Evolutionary conservation across 1,284 basidiomycete species (phyloP).

Genomic region (Gomphus bonarii): DNA sequence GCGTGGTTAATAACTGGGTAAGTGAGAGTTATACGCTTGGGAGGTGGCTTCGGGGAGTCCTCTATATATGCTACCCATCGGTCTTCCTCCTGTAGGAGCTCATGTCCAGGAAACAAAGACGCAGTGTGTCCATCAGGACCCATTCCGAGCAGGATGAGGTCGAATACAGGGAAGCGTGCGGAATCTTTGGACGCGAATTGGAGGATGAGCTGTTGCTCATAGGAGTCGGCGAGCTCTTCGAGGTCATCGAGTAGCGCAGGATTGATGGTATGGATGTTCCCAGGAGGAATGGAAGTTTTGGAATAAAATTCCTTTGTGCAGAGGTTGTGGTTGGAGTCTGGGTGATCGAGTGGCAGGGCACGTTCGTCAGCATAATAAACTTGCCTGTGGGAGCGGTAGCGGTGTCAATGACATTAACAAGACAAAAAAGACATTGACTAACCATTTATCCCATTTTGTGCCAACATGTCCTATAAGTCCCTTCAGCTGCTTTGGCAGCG

Average conservation of each 20-base stretch:
- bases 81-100: constrained; percentile 74
- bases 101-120: constrained; percentile 90
- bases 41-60: constrained; percentile 92
- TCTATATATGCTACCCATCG: constrained; percentile 92
- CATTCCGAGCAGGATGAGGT: constrained; percentile 89
- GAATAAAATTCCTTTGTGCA: constrained; percentile 73
- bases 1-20: constrained; percentile 93
- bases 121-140: constrained; percentile 96
- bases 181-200: constrained; percentile 87
- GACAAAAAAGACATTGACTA: constrained; percentile 20
- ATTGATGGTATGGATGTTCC: constrained; percentile 85
- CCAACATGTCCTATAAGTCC: constrained; percentile 64
- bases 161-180: constrained; percentile 90
- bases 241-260: constrained; percentile 60
- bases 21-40: constrained; percentile 82
- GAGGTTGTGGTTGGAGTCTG: constrained; percentile 85
- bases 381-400: constrained; percentile 53
- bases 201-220: constrained; percentile 86
- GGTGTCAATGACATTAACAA: constrained; percentile 1
- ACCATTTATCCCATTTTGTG: constrained; percentile 96
- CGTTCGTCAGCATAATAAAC: constrained; percentile 98
- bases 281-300: constrained; percentile 70
- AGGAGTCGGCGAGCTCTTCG: constrained; percentile 84
- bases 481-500: constrained; percentile 76
- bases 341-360: constrained; percentile 84